Evolutionary conservation across 768 basidiomycete species (phyloP).

Genomic region (Guyanaporus albipodus): DNA sequence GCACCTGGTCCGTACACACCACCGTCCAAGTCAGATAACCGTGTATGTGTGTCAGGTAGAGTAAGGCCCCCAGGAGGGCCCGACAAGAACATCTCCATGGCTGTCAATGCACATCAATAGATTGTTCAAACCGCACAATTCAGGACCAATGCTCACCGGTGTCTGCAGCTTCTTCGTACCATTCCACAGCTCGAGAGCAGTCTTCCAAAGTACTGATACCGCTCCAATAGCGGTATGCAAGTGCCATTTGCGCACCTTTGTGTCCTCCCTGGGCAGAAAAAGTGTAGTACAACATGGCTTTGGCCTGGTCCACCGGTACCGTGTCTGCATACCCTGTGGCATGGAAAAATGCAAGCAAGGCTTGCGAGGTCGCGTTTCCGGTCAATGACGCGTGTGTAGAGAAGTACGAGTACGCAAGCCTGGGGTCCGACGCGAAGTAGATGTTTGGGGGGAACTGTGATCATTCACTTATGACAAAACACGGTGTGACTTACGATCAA

Average conservation of each 20-base stretch:
- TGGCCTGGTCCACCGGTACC: constrained; percentile 64
- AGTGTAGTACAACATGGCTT: constrained; percentile 89
- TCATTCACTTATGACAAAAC: neutral
- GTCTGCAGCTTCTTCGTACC: constrained; percentile 89
- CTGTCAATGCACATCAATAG: constrained; percentile 34
- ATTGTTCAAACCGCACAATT: neutral
- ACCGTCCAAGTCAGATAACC: constrained; percentile 85
- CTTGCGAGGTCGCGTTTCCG: constrained; percentile 86
- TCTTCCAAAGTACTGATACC: constrained; percentile 90
- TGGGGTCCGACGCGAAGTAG: constrained; percentile 59
- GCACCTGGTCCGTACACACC: constrained; percentile 96
- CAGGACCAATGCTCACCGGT: constrained; percentile 52
- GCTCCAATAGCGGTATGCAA: constrained; percentile 93
- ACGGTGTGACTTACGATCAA: neutral
- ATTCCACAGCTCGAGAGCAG: constrained; percentile 77
- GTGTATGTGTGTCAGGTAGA: constrained; percentile 74
- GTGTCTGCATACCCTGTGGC: constrained; percentile 75
- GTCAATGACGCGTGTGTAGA: constrained; percentile 58
- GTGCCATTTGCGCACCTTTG: constrained; percentile 85
- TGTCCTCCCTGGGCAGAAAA: constrained; percentile 89
- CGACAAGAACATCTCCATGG: constrained; percentile 73
- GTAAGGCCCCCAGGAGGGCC: constrained; percentile 92
- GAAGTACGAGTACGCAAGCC: constrained; percentile 61
- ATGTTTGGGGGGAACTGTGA: constrained; percentile 68
- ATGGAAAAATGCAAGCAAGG: constrained; percentile 83